These are phyloP conservation scores for Podospora didyma DNA, from an alignment of 495 filamentous ascomycete genomes.

Conservation along the genomic window DNA sequence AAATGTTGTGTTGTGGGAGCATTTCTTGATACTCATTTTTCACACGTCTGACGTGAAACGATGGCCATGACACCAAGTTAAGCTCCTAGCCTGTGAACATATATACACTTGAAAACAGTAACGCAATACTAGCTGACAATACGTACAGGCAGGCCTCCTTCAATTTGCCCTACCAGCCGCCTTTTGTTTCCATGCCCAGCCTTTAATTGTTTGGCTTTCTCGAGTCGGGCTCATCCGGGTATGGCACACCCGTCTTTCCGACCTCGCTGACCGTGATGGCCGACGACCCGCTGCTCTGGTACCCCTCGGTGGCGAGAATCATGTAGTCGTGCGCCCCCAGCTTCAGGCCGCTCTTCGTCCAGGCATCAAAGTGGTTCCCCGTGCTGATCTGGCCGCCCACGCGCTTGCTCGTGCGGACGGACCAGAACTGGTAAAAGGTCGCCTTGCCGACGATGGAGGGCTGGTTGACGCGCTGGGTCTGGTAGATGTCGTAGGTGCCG, in stretches of 20 bases:
- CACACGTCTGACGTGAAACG: too few species aligned
- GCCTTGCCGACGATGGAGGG: conserved; percentile 52
- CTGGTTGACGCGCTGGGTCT: conserved; percentile 54
- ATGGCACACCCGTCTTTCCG: neutral
- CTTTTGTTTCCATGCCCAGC: too few species aligned
- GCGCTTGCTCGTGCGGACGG: conserved; percentile 43
- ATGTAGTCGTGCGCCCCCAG: conserved; percentile 55
- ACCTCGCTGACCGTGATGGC: conserved; percentile 42
- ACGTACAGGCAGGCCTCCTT: too few species aligned
- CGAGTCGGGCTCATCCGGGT: conserved; percentile 8
- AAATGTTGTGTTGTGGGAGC: too few species aligned
- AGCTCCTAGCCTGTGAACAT: too few species aligned
- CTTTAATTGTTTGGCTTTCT: conserved; percentile 9
- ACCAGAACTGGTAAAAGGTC: conserved; percentile 59
- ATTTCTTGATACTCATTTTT: too few species aligned
- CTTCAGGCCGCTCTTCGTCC: conserved; percentile 44
- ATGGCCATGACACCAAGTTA: too few species aligned
- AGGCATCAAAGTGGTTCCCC: conserved; percentile 58
- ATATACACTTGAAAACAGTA: too few species aligned
- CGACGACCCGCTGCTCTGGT: conserved; percentile 50
- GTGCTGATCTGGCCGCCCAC: conserved; percentile 42
- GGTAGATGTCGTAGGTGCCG: conserved; percentile 60
- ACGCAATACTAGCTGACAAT: too few species aligned
- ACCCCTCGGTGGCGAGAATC: conserved; percentile 58
- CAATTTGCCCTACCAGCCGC: too few species aligned